A percentile compares a stretch with the other conserved stretches of the same genome.
Conservation (phyloP, 129 eudicot species). For the Ambrosia trifida region DNA sequence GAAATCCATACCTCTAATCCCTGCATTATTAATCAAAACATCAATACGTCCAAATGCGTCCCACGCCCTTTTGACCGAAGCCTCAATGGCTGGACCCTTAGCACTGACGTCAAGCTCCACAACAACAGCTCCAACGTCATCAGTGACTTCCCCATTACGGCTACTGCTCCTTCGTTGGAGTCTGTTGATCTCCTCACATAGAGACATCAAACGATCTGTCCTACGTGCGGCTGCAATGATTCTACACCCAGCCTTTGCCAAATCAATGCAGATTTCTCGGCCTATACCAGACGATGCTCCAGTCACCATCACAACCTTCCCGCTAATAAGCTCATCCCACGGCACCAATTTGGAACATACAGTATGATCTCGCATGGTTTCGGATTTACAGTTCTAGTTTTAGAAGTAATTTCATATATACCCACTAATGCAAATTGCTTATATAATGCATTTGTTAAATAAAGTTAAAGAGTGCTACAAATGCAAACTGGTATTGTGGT, state of each 20-base stretch:
- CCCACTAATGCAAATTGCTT: not conserved
- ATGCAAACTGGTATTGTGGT: too few species aligned
- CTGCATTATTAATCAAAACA: constrained; percentile 54
- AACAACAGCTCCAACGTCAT: not conserved
- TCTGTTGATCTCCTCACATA: constrained; percentile 57
- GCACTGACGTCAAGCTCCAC: constrained; percentile 31
- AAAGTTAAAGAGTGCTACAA: too few species aligned
- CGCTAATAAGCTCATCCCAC: constrained; percentile 49
- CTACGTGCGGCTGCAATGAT: constrained; percentile 78
- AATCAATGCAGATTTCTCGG: constrained; percentile 58
- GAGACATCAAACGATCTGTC: constrained; percentile 46
- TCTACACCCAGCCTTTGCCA: constrained; percentile 66
- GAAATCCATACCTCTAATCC: constrained; percentile 45
- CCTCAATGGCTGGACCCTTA: constrained; percentile 30
- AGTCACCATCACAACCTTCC: constrained; percentile 76
- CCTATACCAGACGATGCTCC: constrained; percentile 91
- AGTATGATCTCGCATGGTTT: constrained; percentile 16
- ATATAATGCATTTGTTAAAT: not conserved
- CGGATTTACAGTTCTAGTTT: not conserved
- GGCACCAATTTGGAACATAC: constrained; percentile 36
- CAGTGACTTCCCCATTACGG: not conserved
- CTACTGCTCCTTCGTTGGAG: constrained; percentile 14
- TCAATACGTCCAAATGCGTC: constrained; percentile 39
- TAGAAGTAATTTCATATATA: not conserved
- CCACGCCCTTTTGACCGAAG: constrained; percentile 32